Percentiles rank a stretch among this genome's conserved stretches.
phyloP scores from a whole-genome alignment of 2,329 filamentous ascomycete species.

The Sarocladium oryzae region DNA sequence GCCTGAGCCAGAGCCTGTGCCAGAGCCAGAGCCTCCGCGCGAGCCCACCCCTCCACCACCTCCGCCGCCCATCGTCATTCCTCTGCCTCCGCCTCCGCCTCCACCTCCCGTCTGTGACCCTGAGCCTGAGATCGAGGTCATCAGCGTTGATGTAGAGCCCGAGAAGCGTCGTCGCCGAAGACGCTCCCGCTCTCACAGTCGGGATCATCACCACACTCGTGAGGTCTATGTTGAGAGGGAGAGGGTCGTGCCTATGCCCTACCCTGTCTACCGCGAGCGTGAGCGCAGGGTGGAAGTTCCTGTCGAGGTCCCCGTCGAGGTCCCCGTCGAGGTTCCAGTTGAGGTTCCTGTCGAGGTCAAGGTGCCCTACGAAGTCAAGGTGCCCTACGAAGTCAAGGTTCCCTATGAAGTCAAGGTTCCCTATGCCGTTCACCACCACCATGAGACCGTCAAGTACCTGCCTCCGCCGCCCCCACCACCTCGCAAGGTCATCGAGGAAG shows the following conservation, averaged over 20 bases:
- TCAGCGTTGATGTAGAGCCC: constrained; percentile 30
- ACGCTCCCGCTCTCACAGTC: constrained; percentile 18
- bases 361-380: too few species aligned
- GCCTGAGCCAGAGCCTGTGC: constrained; percentile 11
- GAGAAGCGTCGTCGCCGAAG: constrained; percentile 20
- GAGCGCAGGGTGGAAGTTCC: constrained; percentile 21
- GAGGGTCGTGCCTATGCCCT: constrained; percentile 35
- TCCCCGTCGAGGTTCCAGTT: constrained; percentile 6
- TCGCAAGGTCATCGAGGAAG: constrained; percentile 5
- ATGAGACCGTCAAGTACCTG: constrained; percentile 3
- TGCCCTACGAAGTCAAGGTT: constrained; percentile 10
- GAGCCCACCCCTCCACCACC: constrained; percentile 17
- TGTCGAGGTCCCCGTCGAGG: constrained; percentile 3
- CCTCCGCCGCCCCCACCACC: not conserved
- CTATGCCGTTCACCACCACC: constrained; percentile 5
- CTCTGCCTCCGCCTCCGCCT: constrained; percentile 15
- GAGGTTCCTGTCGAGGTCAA: too few species aligned
- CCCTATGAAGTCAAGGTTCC: constrained; percentile 11
- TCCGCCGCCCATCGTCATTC: constrained; percentile 17
- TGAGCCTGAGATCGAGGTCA: constrained; percentile 29
- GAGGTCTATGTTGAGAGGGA: constrained; percentile 50
- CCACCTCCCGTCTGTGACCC: constrained; percentile 16
- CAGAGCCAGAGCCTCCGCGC: constrained; percentile 14
- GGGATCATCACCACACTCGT: constrained; percentile 21
- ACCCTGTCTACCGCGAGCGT: constrained; percentile 28